phyloP scores from a whole-genome alignment of 2,329 filamentous ascomycete genomes.

The Botrytis paeoniae region DNA sequence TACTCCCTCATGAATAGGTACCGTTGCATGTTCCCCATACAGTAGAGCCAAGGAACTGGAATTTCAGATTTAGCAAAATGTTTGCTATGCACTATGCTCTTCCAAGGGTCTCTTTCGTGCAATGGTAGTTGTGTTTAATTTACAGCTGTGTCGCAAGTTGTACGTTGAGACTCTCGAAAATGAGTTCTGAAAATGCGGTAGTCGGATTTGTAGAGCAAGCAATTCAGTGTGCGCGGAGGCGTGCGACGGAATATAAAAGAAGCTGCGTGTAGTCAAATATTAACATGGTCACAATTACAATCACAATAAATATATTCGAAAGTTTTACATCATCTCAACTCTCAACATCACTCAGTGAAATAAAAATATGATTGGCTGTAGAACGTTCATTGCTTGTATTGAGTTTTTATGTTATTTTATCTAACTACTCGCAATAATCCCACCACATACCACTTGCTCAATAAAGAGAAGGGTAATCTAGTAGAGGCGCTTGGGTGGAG shows the following conservation, averaged over 20 bases:
- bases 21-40: background rate
- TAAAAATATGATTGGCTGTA: background rate
- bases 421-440: conserved; percentile 31
- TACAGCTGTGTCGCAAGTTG: background rate
- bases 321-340: background rate
- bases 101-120: background rate
- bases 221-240: background rate
- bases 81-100: background rate
- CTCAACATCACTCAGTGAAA: background rate
- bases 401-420: conserved; percentile 29
- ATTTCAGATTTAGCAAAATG: conserved; percentile 3
- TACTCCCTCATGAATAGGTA: background rate
- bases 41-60: conserved; percentile 4
- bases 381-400: conserved; percentile 24
- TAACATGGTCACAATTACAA: background rate
- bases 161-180: background rate
- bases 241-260: background rate
- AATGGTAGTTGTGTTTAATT: background rate
- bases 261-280: background rate
- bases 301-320: background rate
- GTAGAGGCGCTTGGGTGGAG: conserved; percentile 95
- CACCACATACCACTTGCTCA: conserved; percentile 30
- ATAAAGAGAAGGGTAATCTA: conserved; percentile 50
- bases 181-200: background rate
- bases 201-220: background rate